Evolutionary conservation across 305 asterid genomes (phyloP), one percentile per base, ranked within the genome.

Genomic region (Fraxinus angustifolia): DNA sequence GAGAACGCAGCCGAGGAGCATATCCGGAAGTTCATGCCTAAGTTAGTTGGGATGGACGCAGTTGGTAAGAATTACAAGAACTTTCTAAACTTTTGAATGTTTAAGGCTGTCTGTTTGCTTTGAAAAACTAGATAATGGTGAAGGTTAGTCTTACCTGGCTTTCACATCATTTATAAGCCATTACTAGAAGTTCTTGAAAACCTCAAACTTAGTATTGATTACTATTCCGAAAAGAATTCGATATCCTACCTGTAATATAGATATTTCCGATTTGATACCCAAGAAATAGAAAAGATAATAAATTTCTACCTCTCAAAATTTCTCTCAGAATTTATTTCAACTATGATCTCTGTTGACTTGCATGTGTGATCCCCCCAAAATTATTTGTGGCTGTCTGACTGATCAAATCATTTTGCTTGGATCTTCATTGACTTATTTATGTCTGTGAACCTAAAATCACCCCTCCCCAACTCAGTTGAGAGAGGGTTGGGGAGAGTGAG

Each of bases 1-100:
- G 99, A 92, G 19, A 82, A 91, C 84, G 93, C 92, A 79, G 99
- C 99, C 7, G 97, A 93, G 88, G 97, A 93, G 34, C 99, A 96
- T 87, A 91, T 96, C 84, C 88, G 78, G 74, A 88, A 87, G 84
- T 96, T 92, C 97, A 96, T 96, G 97, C 99, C 99, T 36, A 96
- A 96, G 85, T 85, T 96, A 87, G 89, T 90, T 8, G 98, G 65
- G 86, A 87, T 90, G 91, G 96, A 92, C 84, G 99, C 98, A 62
- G 94, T 96, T 26, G 98, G 99, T 96, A 89, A 90, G 91, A 68
- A 8, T 45, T 35, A 53, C 73, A 21, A 60, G 67, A 68, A 6
- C 76, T 35, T 48, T 56, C 73, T 79, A 0, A 6, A 38, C 56
- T 71, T n/a, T 77, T 78, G 53, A 48, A 48, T 79, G 76, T 74